phyloP scores from a whole-genome alignment of 148 eudicot species.

The Cornus florida region DNA sequence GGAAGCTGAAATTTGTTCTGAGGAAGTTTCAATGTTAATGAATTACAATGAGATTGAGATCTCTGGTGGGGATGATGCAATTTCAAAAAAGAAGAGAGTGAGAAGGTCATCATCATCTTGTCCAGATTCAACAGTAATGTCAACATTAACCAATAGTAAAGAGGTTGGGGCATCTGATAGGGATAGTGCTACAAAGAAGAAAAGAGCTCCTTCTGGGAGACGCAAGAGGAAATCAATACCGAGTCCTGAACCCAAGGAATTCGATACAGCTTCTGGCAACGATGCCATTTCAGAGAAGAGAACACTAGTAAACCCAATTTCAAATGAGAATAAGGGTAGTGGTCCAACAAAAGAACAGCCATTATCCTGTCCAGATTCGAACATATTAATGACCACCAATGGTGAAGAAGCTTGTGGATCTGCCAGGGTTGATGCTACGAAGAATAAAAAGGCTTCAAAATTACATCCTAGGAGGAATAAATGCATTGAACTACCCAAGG shows the following conservation, averaged over 20 bases:
- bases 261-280: not conserved
- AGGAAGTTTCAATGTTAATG: slow-evolving; percentile 14
- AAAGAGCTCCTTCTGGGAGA: slow-evolving; percentile 16
- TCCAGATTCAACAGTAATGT: not conserved
- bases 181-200: slow-evolving; percentile 1
- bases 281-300: slow-evolving; percentile 11
- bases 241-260: slow-evolving; percentile 6
- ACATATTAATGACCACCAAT: not conserved
- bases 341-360: slow-evolving; percentile 10
- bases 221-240: slow-evolving; percentile 20
- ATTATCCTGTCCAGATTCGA: slow-evolving; percentile 18
- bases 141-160: not conserved
- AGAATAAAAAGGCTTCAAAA: slow-evolving; percentile 13
- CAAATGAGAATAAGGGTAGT: slow-evolving; percentile 8
- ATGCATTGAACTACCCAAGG: not conserved
- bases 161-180: slow-evolving; percentile 7
- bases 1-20: not conserved
- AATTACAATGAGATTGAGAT: slow-evolving; percentile 8
- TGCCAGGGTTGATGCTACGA: not conserved
- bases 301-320: not conserved
- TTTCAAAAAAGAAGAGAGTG: slow-evolving; percentile 17
- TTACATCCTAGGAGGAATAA: slow-evolving; percentile 7
- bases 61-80: slow-evolving; percentile 10
- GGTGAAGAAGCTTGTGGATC: slow-evolving; percentile 12
- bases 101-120: not conserved